Evolutionary conservation across 2,329 filamentous ascomycete genomes (phyloP).

Genomic region (Bipolaris cookei): DNA sequence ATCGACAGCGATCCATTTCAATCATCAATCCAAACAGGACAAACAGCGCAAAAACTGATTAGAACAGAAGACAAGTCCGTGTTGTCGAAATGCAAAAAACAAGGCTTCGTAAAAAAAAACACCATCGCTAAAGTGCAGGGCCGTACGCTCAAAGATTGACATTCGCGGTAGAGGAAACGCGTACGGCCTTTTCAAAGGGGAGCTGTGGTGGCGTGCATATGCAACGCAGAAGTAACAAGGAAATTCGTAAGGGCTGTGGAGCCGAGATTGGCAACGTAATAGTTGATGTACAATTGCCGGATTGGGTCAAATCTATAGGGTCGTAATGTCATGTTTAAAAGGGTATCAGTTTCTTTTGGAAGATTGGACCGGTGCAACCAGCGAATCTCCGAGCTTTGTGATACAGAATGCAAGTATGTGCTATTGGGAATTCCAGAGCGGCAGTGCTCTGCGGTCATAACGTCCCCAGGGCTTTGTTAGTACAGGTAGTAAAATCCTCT

Average conservation of each 20-base stretch:
- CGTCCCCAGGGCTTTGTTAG: slow-evolving; percentile 35
- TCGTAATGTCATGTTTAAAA: slow-evolving; percentile 47
- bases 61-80: slow-evolving; percentile 11
- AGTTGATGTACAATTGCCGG: slow-evolving; percentile 16
- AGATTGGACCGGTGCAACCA: slow-evolving; percentile 27
- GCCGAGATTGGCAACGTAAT: slow-evolving; percentile 18
- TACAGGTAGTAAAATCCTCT: slow-evolving; percentile 24
- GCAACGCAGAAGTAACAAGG: slow-evolving; percentile 16
- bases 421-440: slow-evolving; percentile 25
- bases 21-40: slow-evolving; percentile 1
- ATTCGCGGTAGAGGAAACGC: slow-evolving; percentile 4
- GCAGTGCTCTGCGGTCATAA: slow-evolving; percentile 36
- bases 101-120: slow-evolving; percentile 13
- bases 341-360: slow-evolving; percentile 46
- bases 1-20: slow-evolving; percentile 10
- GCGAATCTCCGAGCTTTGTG: slow-evolving; percentile 23
- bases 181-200: slow-evolving; percentile 2
- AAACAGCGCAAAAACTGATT: slow-evolving; percentile 1
- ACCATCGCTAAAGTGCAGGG: slow-evolving; percentile 11
- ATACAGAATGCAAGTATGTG: slow-evolving; percentile 26
- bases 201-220: slow-evolving; percentile 8
- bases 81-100: neutral
- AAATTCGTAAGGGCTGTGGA: slow-evolving; percentile 37
- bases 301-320: slow-evolving; percentile 38
- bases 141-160: slow-evolving; percentile 4